Conservation (phyloP, 2,329 filamentous ascomycete species). For the Metarhizium robertsii region DNA sequence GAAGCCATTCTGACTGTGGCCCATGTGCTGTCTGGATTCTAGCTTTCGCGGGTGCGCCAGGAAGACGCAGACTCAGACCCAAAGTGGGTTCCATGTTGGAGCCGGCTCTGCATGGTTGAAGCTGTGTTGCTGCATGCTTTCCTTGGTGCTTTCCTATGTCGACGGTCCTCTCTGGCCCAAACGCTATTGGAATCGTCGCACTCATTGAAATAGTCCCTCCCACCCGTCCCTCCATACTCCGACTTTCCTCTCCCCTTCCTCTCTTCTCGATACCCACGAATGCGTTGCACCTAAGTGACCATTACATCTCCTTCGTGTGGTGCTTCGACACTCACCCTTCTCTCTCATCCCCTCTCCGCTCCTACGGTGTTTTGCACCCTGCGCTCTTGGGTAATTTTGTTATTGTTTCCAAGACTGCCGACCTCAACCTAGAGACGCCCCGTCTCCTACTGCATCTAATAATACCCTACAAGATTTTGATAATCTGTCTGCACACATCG, state of each 20-base stretch:
- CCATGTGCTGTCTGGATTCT: too few relatives aligned
- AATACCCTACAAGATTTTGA: not conserved
- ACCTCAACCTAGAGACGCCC: slow-evolving; percentile 1
- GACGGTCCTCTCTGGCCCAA: not conserved
- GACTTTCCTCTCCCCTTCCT: slow-evolving; percentile 23
- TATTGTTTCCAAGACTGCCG: not conserved
- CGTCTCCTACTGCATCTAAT: too few relatives aligned
- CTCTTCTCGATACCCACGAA: slow-evolving; percentile 37
- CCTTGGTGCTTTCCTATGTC: not conserved
- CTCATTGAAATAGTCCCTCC: slow-evolving; percentile 31
- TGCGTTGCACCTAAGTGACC: slow-evolving; percentile 34
- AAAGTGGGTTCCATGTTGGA: slow-evolving; percentile 5
- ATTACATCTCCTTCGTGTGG: slow-evolving; percentile 37
- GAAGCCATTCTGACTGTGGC: not conserved
- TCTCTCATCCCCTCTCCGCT: slow-evolving; percentile 8
- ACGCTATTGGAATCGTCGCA: slow-evolving; percentile 1
- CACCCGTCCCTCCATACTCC: slow-evolving; percentile 18
- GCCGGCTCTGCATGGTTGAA: slow-evolving; percentile 3
- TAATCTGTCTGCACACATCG: slow-evolving; percentile 3
- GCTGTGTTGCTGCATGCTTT: not conserved
- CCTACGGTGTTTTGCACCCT: slow-evolving; percentile 1
- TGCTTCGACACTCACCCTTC: slow-evolving; percentile 26
- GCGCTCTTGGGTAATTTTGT: slow-evolving; percentile 5
- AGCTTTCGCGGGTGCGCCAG: not conserved
- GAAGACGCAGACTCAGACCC: not conserved